Percentiles rank a stretch among this genome's conserved stretches.
phyloP scores from a whole-genome alignment of 1,284 basidiomycete species.

The Sporisorium graminicola region DNA sequence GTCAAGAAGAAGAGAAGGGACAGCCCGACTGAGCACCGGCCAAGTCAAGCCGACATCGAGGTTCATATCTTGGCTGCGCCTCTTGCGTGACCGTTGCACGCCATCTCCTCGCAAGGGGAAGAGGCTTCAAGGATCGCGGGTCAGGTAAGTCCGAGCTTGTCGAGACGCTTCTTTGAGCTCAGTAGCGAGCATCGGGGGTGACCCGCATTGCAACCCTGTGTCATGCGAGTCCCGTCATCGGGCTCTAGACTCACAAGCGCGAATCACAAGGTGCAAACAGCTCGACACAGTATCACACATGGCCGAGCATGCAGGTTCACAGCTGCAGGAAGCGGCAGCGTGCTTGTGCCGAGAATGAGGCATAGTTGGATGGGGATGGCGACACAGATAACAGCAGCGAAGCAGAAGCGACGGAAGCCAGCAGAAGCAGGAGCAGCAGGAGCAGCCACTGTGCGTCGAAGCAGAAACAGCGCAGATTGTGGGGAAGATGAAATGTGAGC shows the following conservation, averaged over 20 bases:
- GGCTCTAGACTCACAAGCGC: constrained; percentile 43
- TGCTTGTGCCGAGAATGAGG: constrained; percentile 5
- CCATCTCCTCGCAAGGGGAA: not conserved
- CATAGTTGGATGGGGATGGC: constrained; percentile 15
- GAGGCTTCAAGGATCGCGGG: not conserved
- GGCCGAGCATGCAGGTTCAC: not conserved
- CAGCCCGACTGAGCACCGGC: not conserved
- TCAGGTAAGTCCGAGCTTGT: constrained; percentile 16
- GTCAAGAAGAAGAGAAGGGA: not conserved
- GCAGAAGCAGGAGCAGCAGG: no score
- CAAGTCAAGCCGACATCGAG: not conserved
- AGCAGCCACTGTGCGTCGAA: not conserved
- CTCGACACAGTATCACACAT: not conserved
- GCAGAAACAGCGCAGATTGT: not conserved
- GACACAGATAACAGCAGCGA: not conserved
- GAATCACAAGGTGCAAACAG: constrained; percentile 2
- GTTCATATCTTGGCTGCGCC: constrained; percentile 8
- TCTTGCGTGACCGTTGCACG: constrained; percentile 42
- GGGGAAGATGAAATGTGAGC: constrained; percentile 1
- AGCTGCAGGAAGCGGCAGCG: not conserved
- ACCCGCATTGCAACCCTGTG: not conserved
- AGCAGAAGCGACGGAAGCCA: not conserved
- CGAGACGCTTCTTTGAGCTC: not conserved
- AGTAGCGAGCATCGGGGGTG: not conserved
- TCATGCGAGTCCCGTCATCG: constrained; percentile 22